phyloP scores from a whole-genome alignment of 192 early-diverging fungal species.

The Backusella sp. region DNA sequence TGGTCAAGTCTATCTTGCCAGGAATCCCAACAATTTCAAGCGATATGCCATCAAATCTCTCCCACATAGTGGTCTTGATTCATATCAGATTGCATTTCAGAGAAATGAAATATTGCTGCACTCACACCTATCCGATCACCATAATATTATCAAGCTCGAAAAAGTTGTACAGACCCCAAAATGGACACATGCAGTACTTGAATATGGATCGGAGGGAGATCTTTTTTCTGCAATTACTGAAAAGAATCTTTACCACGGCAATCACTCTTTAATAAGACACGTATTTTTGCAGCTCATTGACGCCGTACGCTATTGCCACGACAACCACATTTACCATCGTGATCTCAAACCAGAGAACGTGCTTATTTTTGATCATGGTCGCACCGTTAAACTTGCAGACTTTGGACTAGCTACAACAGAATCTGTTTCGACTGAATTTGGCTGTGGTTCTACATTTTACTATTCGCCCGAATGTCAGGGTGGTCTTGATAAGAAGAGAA shows the following conservation, averaged over 20 bases:
- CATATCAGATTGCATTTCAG: slow-evolving; percentile 64
- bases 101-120: slow-evolving; percentile 66
- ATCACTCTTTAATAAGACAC: slow-evolving; percentile 73
- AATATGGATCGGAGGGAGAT: slow-evolving; percentile 88
- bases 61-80: slow-evolving; percentile 56
- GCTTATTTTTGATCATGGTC: slow-evolving; percentile 54
- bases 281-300: slow-evolving; percentile 86
- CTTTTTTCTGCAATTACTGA: slow-evolving; percentile 93
- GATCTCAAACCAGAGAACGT: slow-evolving; percentile 90
- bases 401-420: slow-evolving; percentile 91
- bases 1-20: slow-evolving; percentile 71
- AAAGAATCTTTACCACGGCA: slow-evolving; percentile 66
- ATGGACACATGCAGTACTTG: slow-evolving; percentile 68
- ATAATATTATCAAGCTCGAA: slow-evolving; percentile 64
- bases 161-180: slow-evolving; percentile 63
- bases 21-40: slow-evolving; percentile 48
- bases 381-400: slow-evolving; percentile 84
- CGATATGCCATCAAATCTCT: slow-evolving; percentile 75
- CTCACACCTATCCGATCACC: slow-evolving; percentile 59
- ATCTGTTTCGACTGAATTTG: slow-evolving; percentile 79
- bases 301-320: slow-evolving; percentile 77
- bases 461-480: slow-evolving; percentile 70
- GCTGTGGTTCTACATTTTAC: slow-evolving; percentile 76
- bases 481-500: slow-evolving; percentile 36
- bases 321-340: slow-evolving; percentile 80